phyloP scores from a whole-genome alignment of 2,329 filamentous ascomycete species.

The Lasiodiplodia sp. region DNA sequence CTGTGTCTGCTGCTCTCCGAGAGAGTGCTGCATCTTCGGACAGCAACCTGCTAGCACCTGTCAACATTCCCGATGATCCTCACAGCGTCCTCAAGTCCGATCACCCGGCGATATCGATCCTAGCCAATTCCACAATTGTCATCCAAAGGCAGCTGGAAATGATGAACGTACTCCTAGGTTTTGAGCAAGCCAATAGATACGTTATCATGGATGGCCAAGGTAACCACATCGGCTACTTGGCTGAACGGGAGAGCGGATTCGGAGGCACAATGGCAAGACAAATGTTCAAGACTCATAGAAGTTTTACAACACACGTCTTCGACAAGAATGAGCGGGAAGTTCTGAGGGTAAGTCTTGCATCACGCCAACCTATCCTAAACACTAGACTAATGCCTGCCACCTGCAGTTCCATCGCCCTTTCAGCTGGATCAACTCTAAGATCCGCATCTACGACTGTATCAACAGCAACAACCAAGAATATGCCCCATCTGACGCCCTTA shows the following conservation, averaged over 20 bases:
- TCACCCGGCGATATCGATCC: constrained; percentile 65
- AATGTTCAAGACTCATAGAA: constrained; percentile 67
- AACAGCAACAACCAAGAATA: constrained; percentile 37
- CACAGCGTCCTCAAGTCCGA: constrained; percentile 63
- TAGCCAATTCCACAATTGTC: constrained; percentile 68
- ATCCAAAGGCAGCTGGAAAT: constrained; percentile 70
- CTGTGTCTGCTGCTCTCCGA: constrained; percentile 55
- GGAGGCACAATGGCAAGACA: constrained; percentile 64
- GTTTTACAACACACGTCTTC: constrained; percentile 71
- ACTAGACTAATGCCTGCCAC: constrained; percentile 33
- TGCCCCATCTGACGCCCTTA: constrained; percentile 52
- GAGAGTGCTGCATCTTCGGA: constrained; percentile 49
- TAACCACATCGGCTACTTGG: constrained; percentile 69
- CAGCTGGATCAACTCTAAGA: constrained; percentile 67
- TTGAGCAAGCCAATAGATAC: constrained; percentile 72
- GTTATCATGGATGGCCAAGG: constrained; percentile 70
- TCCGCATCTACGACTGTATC: constrained; percentile 47
- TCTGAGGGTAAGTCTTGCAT: constrained; percentile 48
- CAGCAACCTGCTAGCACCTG: constrained; percentile 63
- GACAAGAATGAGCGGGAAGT: constrained; percentile 67
- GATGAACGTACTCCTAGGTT: constrained; percentile 71
- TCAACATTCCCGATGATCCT: constrained; percentile 68
- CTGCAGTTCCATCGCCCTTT: constrained; percentile 67
- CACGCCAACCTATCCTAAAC: constrained; percentile 48
- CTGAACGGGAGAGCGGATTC: constrained; percentile 67